Percentiles rank a stretch among this genome's conserved stretches.
These are phyloP conservation scores for Paraphoma sp. DNA, from an alignment of 2,329 filamentous ascomycete species.

Conservation along the genomic window DNA sequence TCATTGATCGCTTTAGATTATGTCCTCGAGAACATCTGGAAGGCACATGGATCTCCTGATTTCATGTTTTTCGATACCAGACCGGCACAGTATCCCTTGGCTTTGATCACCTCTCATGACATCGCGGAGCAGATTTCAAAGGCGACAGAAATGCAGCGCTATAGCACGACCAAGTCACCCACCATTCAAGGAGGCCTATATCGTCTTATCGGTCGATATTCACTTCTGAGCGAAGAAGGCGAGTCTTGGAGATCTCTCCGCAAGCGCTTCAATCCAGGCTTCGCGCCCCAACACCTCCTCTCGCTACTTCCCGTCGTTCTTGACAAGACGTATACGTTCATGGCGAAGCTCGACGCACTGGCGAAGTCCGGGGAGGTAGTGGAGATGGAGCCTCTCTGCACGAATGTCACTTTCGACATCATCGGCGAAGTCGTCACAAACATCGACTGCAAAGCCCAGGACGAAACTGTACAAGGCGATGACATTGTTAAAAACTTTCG, in stretches of 20 bases:
- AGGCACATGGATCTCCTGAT: constrained; percentile 32
- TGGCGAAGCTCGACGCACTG: constrained; percentile 36
- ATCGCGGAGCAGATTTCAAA: constrained; percentile 44
- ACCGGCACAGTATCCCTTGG: constrained; percentile 32
- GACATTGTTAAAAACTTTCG: constrained; percentile 36
- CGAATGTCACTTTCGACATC: constrained; percentile 44
- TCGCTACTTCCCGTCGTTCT: constrained; percentile 44
- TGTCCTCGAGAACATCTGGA: constrained; percentile 36
- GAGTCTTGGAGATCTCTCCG: constrained; percentile 45
- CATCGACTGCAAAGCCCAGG: constrained; percentile 38
- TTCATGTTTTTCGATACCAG: constrained; percentile 41
- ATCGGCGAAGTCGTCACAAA: constrained; percentile 42
- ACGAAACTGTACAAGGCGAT: constrained; percentile 19
- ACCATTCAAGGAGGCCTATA: constrained; percentile 30
- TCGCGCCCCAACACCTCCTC: constrained; percentile 45
- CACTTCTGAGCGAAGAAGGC: constrained; percentile 35
- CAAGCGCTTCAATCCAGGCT: constrained; percentile 47
- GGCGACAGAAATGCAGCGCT: constrained; percentile 35
- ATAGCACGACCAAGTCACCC: constrained; percentile 43
- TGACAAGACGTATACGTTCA: constrained; percentile 43
- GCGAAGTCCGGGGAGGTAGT: constrained; percentile 29
- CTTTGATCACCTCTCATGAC: constrained; percentile 38
- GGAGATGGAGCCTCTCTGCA: constrained; percentile 40
- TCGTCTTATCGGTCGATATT: constrained; percentile 33
- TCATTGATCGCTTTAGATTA: constrained; percentile 34